A percentile compares a stretch with the other conserved stretches of the same genome.
These are phyloP conservation scores for Cerrena zonata DNA, from an alignment of 1,284 basidiomycete genomes.

Conservation along the genomic window DNA sequence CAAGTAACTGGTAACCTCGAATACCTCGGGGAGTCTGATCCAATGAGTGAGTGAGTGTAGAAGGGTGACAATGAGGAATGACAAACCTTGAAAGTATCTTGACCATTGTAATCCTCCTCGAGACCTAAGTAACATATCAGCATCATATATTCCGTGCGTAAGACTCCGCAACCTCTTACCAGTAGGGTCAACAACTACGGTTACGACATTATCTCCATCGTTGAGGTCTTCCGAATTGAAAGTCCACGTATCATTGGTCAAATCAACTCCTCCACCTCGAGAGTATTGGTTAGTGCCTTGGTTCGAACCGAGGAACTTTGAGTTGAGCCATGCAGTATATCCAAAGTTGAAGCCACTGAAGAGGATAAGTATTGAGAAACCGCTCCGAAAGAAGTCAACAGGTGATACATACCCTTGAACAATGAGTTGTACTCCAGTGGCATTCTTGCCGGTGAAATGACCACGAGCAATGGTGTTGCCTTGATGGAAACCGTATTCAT, in stretches of 20 bases:
- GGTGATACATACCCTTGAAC: conserved; percentile 35
- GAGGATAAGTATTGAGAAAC: too few relatives aligned
- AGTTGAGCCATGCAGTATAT: background rate
- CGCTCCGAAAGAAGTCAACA: too few relatives aligned
- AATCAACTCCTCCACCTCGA: background rate
- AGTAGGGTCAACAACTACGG: background rate
- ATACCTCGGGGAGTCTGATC: conserved; percentile 36
- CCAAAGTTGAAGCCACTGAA: background rate
- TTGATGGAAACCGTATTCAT: conserved; percentile 40
- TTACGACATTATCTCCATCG: background rate
- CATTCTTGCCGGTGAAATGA: conserved; percentile 34
- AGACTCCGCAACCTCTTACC: background rate
- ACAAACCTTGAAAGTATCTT: background rate
- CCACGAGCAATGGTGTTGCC: conserved; percentile 37
- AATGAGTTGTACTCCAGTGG: conserved; percentile 36
- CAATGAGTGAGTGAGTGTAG: background rate
- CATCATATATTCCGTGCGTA: background rate
- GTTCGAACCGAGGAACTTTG: background rate
- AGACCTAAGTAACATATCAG: background rate
- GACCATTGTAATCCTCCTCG: background rate
- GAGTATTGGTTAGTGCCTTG: background rate
- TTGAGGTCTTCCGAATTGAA: background rate
- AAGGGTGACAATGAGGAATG: background rate
- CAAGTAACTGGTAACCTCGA: conserved; percentile 35
- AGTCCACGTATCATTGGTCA: background rate